These are phyloP conservation scores for Scalesia atractyloides DNA, from an alignment of 129 eudicot species.

Conservation along the genomic window DNA sequence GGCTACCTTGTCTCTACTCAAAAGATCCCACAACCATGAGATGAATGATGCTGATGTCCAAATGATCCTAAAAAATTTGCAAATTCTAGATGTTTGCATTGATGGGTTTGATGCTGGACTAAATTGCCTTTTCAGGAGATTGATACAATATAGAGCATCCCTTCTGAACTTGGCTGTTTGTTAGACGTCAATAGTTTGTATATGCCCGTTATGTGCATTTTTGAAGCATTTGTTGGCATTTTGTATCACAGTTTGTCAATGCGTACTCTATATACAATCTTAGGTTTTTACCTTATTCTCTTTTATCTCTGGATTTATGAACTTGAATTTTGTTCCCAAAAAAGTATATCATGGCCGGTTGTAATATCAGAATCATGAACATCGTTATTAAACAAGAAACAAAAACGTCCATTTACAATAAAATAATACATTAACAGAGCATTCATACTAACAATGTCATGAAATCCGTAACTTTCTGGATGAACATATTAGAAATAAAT, in stretches of 20 bases:
- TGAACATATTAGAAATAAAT: too few relatives aligned
- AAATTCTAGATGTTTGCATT: conserved; percentile 19
- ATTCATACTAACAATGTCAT: too few relatives aligned
- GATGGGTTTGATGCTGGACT: conserved; percentile 21
- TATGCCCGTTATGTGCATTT: conserved; percentile 8
- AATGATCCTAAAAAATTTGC: conserved; percentile 8
- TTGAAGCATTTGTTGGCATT: not conserved
- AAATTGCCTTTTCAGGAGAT: conserved; percentile 24
- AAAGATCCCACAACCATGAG: not conserved
- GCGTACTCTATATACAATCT: not conserved
- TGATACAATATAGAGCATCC: conserved; percentile 23
- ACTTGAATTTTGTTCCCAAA: too few relatives aligned
- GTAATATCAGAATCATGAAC: too few relatives aligned
- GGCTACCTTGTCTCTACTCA: conserved; percentile 7
- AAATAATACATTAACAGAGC: too few relatives aligned
- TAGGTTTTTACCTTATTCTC: not conserved
- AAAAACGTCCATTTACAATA: too few relatives aligned
- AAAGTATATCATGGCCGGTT: too few relatives aligned
- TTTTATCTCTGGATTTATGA: too few relatives aligned
- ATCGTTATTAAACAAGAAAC: too few relatives aligned
- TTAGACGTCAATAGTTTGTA: conserved; percentile 12
- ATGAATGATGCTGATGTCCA: conserved; percentile 20
- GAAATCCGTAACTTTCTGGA: too few relatives aligned
- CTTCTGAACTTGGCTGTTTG: conserved; percentile 29
- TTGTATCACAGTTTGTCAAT: not conserved